Base-by-base conservation (phyloP, 2,329 filamentous ascomycete species). In the Alternaria sp. region DNA sequence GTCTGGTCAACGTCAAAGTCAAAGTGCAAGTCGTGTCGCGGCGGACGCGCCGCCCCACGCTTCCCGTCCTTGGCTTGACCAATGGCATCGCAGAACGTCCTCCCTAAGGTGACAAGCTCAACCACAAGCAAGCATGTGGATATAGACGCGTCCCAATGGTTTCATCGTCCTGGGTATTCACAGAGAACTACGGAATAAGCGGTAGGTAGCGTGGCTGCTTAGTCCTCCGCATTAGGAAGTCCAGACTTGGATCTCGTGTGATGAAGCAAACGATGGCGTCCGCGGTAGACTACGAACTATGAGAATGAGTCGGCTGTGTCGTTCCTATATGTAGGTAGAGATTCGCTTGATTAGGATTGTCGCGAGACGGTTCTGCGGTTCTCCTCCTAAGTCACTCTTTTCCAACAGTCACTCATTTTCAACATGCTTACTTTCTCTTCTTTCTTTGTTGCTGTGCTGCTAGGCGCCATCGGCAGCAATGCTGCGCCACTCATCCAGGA, bases 401-500 rank as follows among this genome's bases (percentile, higher is more conserved):
- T 26, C 15, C 19, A 52, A 51, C 21, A 45, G 45, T 56, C 58
- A 43, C 54, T 66, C 57, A 4, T 59, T 67, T 30, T 36, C 50
- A 57, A 6, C 12, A 74, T 72, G 67, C n/a, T 57, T 32, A 61
- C 36, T 26, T 58, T 66, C 26, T 57, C 44, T 23, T 62, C 68
- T 32, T 56, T 73, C 62, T 13, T 68, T 68, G 26, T 67, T 15
- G 28, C 51, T 23, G 50, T 62, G 49, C 50, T 69, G 23, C 57
- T 69, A 26, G 51, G 55, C 45, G 60, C 63, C 36, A 26, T 65
- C 8, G 28, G n/a, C n/a, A 62, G 64, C 54, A 61, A 69, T 65
- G 71, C 70, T 40, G 64, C 64, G 49, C 71, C 71, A 30, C 59
- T 73, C 52, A 6, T 64, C 56, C 55, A 66, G 49, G 66, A 70